Percentiles rank a stretch among this genome's conserved stretches.
These are phyloP conservation scores for Colletotrichum abscissum DNA, from an alignment of 2,329 filamentous ascomycete species.

Conservation along the genomic window DNA sequence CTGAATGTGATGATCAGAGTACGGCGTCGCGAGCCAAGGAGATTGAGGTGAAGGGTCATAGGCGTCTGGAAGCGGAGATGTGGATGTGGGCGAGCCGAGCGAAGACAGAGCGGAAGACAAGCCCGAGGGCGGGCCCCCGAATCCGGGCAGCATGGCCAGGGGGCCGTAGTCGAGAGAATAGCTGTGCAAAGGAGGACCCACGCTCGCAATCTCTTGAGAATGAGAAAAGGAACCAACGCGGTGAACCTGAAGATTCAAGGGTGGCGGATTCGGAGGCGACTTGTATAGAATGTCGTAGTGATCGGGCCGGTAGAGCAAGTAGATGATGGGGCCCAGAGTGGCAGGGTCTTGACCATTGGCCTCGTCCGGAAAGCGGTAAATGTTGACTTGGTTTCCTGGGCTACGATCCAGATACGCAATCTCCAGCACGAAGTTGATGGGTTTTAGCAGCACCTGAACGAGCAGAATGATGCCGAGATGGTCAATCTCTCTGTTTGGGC, in stretches of 20 bases:
- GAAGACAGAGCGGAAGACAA: conserved; percentile 48
- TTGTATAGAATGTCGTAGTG: conserved; percentile 97
- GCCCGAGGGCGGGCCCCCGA: conserved; percentile 43
- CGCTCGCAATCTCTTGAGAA: conserved; percentile 55
- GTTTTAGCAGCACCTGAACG: conserved; percentile 82
- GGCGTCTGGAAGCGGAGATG: conserved; percentile 41
- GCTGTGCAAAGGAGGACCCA: conserved; percentile 50
- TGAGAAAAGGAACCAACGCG: conserved; percentile 60
- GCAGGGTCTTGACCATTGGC: conserved; percentile 57
- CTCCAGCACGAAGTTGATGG: conserved; percentile 82
- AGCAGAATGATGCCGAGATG: conserved; percentile 85
- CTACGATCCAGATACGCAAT: conserved; percentile 93
- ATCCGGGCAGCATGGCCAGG: conserved; percentile 60
- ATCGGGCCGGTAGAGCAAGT: conserved; percentile 75
- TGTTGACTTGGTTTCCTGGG: conserved; percentile 79
- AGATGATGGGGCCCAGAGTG: conserved; percentile 62
- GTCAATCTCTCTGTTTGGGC: conserved; percentile 86
- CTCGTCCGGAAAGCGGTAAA: conserved; percentile 71
- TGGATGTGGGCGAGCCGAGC: conserved; percentile 45
- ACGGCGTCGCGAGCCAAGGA: conserved; percentile 50
- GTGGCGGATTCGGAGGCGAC: conserved; percentile 42
- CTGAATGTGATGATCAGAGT: conserved; percentile 44
- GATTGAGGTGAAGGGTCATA: conserved; percentile 47
- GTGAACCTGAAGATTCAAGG: conserved; percentile 62
- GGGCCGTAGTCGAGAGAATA: conserved; percentile 57